Evolutionary conservation across 2,329 filamentous ascomycete genomes (phyloP).

Genomic region (Septoria linicola): DNA sequence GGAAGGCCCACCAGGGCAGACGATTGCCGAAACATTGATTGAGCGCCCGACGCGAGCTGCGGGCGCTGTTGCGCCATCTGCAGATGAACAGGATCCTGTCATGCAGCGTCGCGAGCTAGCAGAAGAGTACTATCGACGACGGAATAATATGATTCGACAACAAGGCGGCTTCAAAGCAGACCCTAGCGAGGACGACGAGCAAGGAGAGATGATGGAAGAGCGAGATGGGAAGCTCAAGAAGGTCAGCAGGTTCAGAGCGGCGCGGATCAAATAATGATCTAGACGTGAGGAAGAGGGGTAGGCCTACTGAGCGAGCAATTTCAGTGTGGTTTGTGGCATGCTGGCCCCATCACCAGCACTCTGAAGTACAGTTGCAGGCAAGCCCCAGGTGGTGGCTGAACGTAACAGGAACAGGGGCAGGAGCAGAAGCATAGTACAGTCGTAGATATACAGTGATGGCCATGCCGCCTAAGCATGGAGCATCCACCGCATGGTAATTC

Average conservation of each 20-base stretch:
- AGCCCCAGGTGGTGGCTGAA: too few species aligned
- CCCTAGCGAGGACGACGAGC: constrained; percentile 59
- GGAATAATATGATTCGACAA: constrained; percentile 78
- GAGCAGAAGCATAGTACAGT: too few species aligned
- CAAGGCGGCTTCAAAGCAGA: constrained; percentile 74
- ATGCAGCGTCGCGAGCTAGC: constrained; percentile 75
- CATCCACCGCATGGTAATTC: too few species aligned
- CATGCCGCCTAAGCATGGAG: too few species aligned
- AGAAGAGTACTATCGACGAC: constrained; percentile 76
- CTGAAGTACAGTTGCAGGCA: too few species aligned
- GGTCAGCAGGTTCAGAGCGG: constrained; percentile 42
- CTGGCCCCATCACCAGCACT: too few species aligned
- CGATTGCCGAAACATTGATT: constrained; percentile 52
- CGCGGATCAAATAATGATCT: constrained; percentile 30
- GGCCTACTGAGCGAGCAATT: too few species aligned
- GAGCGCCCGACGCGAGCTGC: constrained; percentile 45
- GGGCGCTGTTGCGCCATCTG: constrained; percentile 36
- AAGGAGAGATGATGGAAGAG: constrained; percentile 56
- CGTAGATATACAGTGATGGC: too few species aligned
- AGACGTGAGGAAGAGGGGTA: too few species aligned
- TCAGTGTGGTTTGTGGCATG: too few species aligned
- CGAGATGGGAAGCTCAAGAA: constrained; percentile 40
- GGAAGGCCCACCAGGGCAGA: constrained; percentile 30
- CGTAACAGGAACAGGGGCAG: too few species aligned
- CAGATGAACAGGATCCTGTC: constrained; percentile 57